These are phyloP conservation scores for Tubosaeta sp. DNA, from an alignment of 768 basidiomycete genomes.

Conservation along the genomic window DNA sequence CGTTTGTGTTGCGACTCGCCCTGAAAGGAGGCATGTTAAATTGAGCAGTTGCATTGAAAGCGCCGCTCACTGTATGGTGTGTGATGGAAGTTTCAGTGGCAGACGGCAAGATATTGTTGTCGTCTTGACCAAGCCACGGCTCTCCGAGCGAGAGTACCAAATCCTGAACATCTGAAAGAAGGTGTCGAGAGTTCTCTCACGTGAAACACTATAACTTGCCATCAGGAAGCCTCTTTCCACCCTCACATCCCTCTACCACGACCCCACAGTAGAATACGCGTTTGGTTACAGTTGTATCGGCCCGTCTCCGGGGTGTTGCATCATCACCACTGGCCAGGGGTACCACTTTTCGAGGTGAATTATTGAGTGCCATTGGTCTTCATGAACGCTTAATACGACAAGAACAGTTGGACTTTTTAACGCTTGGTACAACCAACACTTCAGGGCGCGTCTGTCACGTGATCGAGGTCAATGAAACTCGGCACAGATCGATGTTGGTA, in stretches of 20 bases:
- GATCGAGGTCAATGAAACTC: slow-evolving; percentile 16
- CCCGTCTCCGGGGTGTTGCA: slow-evolving; percentile 39
- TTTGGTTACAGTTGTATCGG: slow-evolving; percentile 49
- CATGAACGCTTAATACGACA: slow-evolving; percentile 15
- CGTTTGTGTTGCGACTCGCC: slow-evolving; percentile 42
- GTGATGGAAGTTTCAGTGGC: slow-evolving; percentile 36
- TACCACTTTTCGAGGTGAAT: slow-evolving; percentile 69
- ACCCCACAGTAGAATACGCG: slow-evolving; percentile 89
- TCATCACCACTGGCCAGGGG: slow-evolving; percentile 72
- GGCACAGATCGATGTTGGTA: slow-evolving; percentile 2
- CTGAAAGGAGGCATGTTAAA: slow-evolving; percentile 20
- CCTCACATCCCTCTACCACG: slow-evolving; percentile 79
- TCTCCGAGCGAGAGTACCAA: slow-evolving; percentile 75
- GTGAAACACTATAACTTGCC: slow-evolving; percentile 37
- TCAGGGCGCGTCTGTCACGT: slow-evolving; percentile 22
- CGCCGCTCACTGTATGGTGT: slow-evolving; percentile 40
- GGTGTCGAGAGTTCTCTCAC: slow-evolving; percentile 9
- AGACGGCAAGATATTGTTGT: slow-evolving; percentile 45
- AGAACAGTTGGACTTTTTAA: background rate
- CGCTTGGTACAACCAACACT: background rate
- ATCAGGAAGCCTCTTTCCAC: slow-evolving; percentile 62
- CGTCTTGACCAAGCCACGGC: slow-evolving; percentile 50
- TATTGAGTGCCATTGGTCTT: slow-evolving; percentile 54
- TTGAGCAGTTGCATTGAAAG: background rate
- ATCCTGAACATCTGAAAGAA: slow-evolving; percentile 64